These are phyloP conservation scores for Naganishia sp. DNA, from an alignment of 1,284 basidiomycete genomes.

Conservation along the genomic window DNA sequence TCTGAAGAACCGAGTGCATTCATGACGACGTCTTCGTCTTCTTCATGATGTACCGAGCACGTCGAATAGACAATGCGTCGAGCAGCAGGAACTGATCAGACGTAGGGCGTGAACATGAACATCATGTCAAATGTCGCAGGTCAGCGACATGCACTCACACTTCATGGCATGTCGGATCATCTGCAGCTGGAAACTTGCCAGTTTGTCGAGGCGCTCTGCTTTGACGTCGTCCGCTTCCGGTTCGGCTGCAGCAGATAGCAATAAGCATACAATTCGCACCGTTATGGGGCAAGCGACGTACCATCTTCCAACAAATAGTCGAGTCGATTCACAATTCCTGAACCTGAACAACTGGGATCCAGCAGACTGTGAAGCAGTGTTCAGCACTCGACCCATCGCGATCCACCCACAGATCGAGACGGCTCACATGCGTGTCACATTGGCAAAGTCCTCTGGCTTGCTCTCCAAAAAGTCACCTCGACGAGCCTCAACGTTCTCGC, in stretches of 20 bases:
- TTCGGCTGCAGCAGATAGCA: constrained; percentile 51
- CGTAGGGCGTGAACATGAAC: neutral
- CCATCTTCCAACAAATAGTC: constrained; percentile 73
- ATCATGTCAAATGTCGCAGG: neutral
- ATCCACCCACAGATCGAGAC: neutral
- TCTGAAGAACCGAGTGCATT: constrained; percentile 70
- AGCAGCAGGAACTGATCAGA: constrained; percentile 59
- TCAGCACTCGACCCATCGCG: neutral
- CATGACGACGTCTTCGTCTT: constrained; percentile 86
- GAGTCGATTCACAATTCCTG: constrained; percentile 84
- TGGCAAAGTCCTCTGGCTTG: constrained; percentile 65
- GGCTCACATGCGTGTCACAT: constrained; percentile 80
- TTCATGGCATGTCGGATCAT: constrained; percentile 94
- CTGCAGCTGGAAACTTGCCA: constrained; percentile 83
- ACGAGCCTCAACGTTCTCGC: constrained; percentile 73
- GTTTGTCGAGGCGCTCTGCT: constrained; percentile 72
- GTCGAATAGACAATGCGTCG: constrained; percentile 90
- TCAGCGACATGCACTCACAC: constrained; percentile 60
- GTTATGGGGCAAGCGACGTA: constrained; percentile 33
- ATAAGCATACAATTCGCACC: neutral
- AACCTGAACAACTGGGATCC: constrained; percentile 91
- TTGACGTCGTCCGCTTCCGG: constrained; percentile 57
- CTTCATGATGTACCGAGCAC: constrained; percentile 84
- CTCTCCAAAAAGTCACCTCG: constrained; percentile 73
- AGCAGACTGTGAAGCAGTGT: constrained; percentile 62